phyloP scores from a whole-genome alignment of 495 filamentous ascomycete genomes.

The Aspergillus haitiensis region DNA sequence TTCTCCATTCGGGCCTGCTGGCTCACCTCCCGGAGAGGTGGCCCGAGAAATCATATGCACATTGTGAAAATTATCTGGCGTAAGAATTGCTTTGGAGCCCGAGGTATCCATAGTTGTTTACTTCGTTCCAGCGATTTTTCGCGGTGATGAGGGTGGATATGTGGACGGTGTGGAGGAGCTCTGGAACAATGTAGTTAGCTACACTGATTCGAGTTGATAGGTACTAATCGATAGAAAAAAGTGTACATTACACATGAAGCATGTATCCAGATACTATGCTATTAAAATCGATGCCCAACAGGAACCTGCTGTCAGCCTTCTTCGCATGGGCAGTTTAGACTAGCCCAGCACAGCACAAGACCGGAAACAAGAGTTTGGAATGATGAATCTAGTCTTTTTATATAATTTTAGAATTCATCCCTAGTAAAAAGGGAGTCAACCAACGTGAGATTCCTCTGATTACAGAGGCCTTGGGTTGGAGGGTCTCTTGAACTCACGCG shows the following conservation, averaged over 20 bases:
- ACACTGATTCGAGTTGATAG: conserved; percentile 9
- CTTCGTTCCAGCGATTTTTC: conserved; percentile 18
- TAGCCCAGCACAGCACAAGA: conserved; percentile 23
- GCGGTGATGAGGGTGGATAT: conserved; percentile 26
- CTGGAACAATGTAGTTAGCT: conserved; percentile 26
- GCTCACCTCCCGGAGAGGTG: conserved; percentile 66
- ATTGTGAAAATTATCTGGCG: conserved; percentile 50
- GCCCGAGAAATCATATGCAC: conserved; percentile 58
- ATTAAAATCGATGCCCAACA: conserved; percentile 30
- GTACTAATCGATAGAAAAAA: background rate
- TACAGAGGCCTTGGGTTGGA: conserved; percentile 12
- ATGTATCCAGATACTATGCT: conserved; percentile 21
- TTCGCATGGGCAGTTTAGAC: conserved; percentile 34
- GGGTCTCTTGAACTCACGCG: conserved; percentile 26
- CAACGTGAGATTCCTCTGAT: conserved; percentile 1
- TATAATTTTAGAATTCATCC: background rate
- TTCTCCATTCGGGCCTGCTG: conserved; percentile 53
- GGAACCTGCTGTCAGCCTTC: conserved; percentile 32
- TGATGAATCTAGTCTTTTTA: background rate
- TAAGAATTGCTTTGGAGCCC: conserved; percentile 41
- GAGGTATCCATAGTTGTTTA: conserved; percentile 44
- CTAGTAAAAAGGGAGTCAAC: background rate
- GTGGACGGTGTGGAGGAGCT: conserved; percentile 34
- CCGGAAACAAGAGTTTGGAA: conserved; percentile 18
- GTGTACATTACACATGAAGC: conserved; percentile 29